These are phyloP conservation scores for Cercospora brassicicola DNA, from an alignment of 2,329 filamentous ascomycete species.

Conservation along the genomic window DNA sequence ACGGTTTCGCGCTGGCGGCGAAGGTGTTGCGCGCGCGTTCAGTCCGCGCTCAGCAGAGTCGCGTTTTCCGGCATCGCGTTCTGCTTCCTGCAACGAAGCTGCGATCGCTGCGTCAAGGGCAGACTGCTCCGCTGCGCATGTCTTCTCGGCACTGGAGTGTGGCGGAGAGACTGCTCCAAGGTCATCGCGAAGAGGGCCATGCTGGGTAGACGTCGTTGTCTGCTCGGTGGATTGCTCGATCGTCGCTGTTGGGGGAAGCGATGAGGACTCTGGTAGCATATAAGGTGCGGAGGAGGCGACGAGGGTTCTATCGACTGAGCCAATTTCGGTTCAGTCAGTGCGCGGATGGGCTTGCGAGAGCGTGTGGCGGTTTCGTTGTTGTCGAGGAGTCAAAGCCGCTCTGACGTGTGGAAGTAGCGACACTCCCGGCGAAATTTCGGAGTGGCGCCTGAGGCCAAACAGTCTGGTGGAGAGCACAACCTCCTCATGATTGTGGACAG, in stretches of 20 bases:
- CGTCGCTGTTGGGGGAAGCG: conserved; percentile 50
- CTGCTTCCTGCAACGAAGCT: conserved; percentile 31
- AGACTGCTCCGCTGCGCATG: conserved; percentile 29
- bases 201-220: conserved; percentile 51
- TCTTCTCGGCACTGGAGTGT: conserved; percentile 37
- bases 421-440: not conserved
- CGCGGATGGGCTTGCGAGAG: conserved; percentile 8
- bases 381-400: not conserved
- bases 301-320: conserved; percentile 55
- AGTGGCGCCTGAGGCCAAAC: not conserved
- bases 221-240: conserved; percentile 43
- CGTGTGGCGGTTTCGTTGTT: conserved; percentile 15
- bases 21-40: conserved; percentile 33
- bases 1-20: conserved; percentile 50
- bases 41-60: conserved; percentile 28
- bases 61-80: conserved; percentile 4
- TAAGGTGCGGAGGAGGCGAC: conserved; percentile 49
- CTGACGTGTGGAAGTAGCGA: conserved; percentile 7
- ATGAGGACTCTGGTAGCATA: conserved; percentile 64
- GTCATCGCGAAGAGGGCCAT: conserved; percentile 56
- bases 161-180: conserved; percentile 48
- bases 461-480: not conserved
- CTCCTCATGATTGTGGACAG: not conserved
- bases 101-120: conserved; percentile 33
- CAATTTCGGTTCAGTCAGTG: conserved; percentile 55